Base-by-base conservation (phyloP, 1,284 basidiomycete species). In the Polyporus tsugae region DNA sequence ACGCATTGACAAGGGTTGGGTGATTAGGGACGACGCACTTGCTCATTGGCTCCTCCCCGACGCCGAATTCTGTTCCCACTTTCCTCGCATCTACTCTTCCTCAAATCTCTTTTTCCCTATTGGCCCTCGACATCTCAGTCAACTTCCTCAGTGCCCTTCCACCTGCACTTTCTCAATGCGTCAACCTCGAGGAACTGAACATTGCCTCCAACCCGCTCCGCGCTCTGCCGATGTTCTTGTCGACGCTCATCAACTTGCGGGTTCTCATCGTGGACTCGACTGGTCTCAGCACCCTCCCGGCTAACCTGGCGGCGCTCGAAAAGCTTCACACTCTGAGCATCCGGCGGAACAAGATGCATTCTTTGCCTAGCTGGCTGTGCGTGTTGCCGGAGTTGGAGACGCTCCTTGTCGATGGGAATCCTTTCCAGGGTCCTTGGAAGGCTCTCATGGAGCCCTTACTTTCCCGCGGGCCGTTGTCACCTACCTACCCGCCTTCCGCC, bases 331-430 rank as follows among this genome's bases (percentile, higher is more conserved):
- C 95, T 6, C 86, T 98, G 68, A 96, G 95, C 77, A 84, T 97
- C 60, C 90, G 96, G 66, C 85, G 91, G 75, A 99, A 99, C 81
- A 92, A 92, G 77, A 85, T 99, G 76, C 87, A 94, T 73, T 88
- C 91, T n/a, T 85, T 99, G 38, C 97, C 97, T 4, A 90, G 93
- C 70, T 99, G 98, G 97, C 85, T 99, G 55, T 95, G 94, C 78
- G 87, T 94, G 41, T 85, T 99, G 39, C 86, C 89, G 22, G 88
- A 89, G 49, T 86, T 99, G 60, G 95, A 97, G 79, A 92, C 91
- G 5, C 85, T 99, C 2, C 91, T 93, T 71, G 89, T 99, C 38
- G 97, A 99, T 74, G 94, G 92, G 39, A 99, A 99, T 79, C 93
- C 95, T 9, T 98, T 99, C 81, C 91, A 94, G 71, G 92, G 93